Evolutionary conservation across 2,329 filamentous ascomycete genomes (phyloP).

Genomic region (Hypoxylon rubiginosum): DNA sequence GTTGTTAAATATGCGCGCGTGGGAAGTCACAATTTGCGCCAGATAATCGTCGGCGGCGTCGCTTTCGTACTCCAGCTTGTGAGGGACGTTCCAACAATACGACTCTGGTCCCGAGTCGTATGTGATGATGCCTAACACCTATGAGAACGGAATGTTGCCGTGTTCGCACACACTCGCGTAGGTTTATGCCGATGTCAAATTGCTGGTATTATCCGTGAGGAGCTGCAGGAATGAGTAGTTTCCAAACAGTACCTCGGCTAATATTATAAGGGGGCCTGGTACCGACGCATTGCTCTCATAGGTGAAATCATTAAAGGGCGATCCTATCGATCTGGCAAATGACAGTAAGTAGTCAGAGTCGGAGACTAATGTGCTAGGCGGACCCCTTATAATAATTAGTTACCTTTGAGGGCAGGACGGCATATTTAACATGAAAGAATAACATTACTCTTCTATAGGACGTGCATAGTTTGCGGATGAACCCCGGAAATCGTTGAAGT

Average conservation of each 20-base stretch:
- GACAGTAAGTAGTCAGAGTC: too few species aligned
- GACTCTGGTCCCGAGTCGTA: conserved; percentile 2
- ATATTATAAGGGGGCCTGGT: conserved; percentile 33
- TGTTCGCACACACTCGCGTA: conserved; percentile 28
- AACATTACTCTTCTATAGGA: conserved; percentile 29
- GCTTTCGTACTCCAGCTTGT: background rate
- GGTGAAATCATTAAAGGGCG: conserved; percentile 26
- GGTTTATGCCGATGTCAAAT: conserved; percentile 25
- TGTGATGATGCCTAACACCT: conserved; percentile 8
- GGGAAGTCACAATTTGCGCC: conserved; percentile 15
- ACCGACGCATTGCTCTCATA: too few species aligned
- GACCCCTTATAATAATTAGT: too few species aligned
- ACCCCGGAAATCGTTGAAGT: conserved; percentile 29
- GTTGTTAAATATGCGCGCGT: conserved; percentile 20
- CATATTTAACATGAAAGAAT: too few species aligned
- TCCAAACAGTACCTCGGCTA: conserved; percentile 35
- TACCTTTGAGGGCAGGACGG: too few species aligned
- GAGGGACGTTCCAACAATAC: conserved; percentile 11
- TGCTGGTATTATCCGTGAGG: conserved; percentile 18
- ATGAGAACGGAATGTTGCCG: conserved; percentile 33
- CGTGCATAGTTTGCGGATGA: too few species aligned
- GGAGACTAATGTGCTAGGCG: too few species aligned
- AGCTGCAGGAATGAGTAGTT: conserved; percentile 34
- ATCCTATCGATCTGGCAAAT: too few species aligned
- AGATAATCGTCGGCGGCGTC: conserved; percentile 5